phyloP scores from a whole-genome alignment of 305 asterid species.

The Solanum hybrid region DNA sequence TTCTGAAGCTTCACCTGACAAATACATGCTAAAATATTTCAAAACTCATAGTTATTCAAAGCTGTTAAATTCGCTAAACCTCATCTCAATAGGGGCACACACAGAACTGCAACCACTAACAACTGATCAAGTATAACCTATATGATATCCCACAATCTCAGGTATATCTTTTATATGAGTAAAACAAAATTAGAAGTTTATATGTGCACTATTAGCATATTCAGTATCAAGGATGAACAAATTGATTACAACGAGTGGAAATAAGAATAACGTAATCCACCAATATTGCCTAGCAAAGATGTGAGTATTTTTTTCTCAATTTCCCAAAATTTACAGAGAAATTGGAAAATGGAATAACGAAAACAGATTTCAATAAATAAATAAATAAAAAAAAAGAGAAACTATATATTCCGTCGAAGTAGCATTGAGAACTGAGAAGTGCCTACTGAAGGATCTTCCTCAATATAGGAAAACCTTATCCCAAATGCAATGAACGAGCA shows the following conservation, averaged over 20 bases:
- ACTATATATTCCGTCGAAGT: neutral
- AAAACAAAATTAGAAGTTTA: neutral
- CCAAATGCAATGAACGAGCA: neutral
- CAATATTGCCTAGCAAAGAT: neutral
- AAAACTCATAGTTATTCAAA: neutral
- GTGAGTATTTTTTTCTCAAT: neutral
- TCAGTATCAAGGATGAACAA: neutral
- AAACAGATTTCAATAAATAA: neutral
- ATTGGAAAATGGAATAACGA: neutral
- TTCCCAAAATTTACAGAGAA: neutral
- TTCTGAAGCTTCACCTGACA: conserved; percentile 84
- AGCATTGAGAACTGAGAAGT: neutral
- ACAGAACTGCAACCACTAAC: neutral
- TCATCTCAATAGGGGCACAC: neutral
- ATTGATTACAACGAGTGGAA: neutral
- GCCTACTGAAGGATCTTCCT: neutral
- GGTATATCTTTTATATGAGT: neutral
- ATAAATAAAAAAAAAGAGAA: neutral
- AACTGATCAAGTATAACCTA: neutral
- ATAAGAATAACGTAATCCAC: neutral
- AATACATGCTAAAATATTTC: conserved; percentile 14
- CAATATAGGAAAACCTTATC: neutral
- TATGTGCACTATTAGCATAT: neutral
- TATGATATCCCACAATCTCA: neutral
- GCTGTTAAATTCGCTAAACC: neutral